Evolutionary conservation across 768 basidiomycete species (phyloP).

Genomic region (Amylocystis lapponica): DNA sequence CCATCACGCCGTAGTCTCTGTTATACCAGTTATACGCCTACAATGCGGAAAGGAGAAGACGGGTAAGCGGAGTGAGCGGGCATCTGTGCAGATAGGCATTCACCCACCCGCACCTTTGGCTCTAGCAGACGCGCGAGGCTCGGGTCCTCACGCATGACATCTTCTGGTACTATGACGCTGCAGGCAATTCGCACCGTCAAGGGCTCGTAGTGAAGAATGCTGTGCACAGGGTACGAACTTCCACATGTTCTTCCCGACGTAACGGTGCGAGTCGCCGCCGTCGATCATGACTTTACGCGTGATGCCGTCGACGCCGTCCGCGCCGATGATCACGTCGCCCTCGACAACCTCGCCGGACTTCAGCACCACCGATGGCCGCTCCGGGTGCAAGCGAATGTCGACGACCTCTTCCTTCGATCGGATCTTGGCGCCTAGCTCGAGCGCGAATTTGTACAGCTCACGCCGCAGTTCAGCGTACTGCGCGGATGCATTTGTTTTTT

Average conservation of each 20-base stretch:
- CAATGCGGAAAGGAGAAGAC: conserved; percentile 5
- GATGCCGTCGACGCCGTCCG: conserved; percentile 16
- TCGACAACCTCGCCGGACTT: conserved; percentile 19
- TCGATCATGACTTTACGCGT: conserved; percentile 9
- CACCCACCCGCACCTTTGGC: conserved; percentile 1
- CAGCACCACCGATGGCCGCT: conserved; percentile 19
- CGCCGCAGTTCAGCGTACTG: conserved; percentile 25
- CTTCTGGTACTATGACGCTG: conserved; percentile 10
- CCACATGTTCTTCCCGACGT: conserved; percentile 9
- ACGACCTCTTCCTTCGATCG: conserved; percentile 12
- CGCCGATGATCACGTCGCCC: conserved; percentile 24
- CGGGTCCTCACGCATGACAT: conserved; percentile 8
- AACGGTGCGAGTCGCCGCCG: neutral
- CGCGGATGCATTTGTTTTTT: neutral
- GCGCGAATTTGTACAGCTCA: conserved; percentile 21
- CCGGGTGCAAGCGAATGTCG: conserved; percentile 5
- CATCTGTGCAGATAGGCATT: neutral
- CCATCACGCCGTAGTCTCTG: conserved; percentile 9
- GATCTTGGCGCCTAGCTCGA: conserved; percentile 13
- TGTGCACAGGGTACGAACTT: conserved; percentile 7
- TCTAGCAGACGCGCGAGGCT: conserved; percentile 4
- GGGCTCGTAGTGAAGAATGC: neutral
- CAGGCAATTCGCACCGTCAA: neutral
- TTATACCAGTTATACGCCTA: conserved; percentile 11
- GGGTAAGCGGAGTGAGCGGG: neutral